These are phyloP conservation scores for Pythium sp. DNA, from an alignment of 352 stramenopile genomes.

Conservation along the genomic window DNA sequence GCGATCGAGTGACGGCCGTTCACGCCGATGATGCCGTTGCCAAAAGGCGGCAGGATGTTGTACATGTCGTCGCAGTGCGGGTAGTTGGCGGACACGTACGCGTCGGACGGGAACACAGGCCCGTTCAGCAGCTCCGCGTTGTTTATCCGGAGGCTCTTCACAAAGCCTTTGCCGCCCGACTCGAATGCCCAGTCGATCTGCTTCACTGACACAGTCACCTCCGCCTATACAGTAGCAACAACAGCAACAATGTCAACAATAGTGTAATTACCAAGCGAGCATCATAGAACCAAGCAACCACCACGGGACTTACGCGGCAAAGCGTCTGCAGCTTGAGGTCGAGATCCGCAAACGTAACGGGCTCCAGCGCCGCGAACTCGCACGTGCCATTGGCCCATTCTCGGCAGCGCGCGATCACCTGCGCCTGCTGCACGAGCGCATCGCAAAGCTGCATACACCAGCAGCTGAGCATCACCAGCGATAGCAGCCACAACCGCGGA, in stretches of 20 bases:
- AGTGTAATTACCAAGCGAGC: slow-evolving; percentile 1
- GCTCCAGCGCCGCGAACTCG: slow-evolving; percentile 45
- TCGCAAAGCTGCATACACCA: neutral
- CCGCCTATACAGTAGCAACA: slow-evolving; percentile 35
- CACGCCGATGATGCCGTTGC: slow-evolving; percentile 67
- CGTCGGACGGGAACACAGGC: slow-evolving; percentile 55
- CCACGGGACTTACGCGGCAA: slow-evolving; percentile 52
- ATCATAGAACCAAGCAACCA: neutral
- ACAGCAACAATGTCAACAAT: neutral
- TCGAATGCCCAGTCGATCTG: slow-evolving; percentile 75
- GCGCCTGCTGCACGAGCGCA: slow-evolving; percentile 54
- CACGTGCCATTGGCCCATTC: slow-evolving; percentile 53
- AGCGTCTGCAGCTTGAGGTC: slow-evolving; percentile 60
- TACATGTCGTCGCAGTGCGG: slow-evolving; percentile 86
- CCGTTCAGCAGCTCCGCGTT: slow-evolving; percentile 49
- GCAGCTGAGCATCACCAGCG: neutral
- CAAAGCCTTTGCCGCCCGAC: slow-evolving; percentile 42
- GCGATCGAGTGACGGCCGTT: slow-evolving; percentile 66
- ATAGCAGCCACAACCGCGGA: neutral
- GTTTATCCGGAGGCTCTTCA: slow-evolving; percentile 68
- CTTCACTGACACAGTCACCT: slow-evolving; percentile 72
- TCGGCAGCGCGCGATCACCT: slow-evolving; percentile 58
- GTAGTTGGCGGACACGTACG: slow-evolving; percentile 69
- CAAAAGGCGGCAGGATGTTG: slow-evolving; percentile 74
- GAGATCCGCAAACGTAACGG: slow-evolving; percentile 41